A percentile compares a stretch with the other conserved stretches of the same genome.
Evolutionary conservation across 768 basidiomycete genomes (phyloP).

Genomic region (Paxillus ammoniavirescens): DNA sequence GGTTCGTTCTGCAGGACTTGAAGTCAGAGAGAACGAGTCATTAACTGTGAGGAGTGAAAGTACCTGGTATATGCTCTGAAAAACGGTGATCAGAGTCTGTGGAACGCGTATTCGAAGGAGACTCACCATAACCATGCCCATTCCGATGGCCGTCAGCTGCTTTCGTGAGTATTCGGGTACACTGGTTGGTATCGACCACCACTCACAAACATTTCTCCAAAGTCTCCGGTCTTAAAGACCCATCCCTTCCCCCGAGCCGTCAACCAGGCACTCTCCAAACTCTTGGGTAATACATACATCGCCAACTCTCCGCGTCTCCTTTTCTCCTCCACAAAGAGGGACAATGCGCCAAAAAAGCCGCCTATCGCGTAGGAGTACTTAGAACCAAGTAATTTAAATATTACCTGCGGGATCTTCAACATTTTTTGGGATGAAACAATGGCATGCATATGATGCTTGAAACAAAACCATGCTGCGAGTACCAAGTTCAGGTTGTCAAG

Average conservation of each 20-base stretch:
- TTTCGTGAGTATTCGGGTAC: conserved; percentile 8
- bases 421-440: conserved; percentile 40
- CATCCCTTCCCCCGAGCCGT: conserved; percentile 72
- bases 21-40: background rate
- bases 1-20: conserved; percentile 53
- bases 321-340: conserved; percentile 85
- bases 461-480: conserved; percentile 57
- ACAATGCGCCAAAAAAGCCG: conserved; percentile 71
- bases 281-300: conserved; percentile 90
- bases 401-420: conserved; percentile 40
- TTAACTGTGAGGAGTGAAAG: background rate
- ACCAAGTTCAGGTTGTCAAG: background rate
- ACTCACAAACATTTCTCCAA: conserved; percentile 65
- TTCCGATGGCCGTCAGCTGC: conserved; percentile 68
- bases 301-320: conserved; percentile 87
- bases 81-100: conserved; percentile 1
- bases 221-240: conserved; percentile 68
- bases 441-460: conserved; percentile 58
- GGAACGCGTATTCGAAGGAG: background rate
- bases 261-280: conserved; percentile 87
- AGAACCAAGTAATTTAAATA: conserved; percentile 59
- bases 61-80: conserved; percentile 76
- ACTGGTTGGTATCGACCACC: background rate
- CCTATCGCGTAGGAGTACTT: conserved; percentile 73
- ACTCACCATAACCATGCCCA: conserved; percentile 89